Evolutionary conservation across 352 stramenopile genomes (phyloP), one percentile per base, ranked within the genome.

Genomic region (Aphanomyces euteiches): DNA sequence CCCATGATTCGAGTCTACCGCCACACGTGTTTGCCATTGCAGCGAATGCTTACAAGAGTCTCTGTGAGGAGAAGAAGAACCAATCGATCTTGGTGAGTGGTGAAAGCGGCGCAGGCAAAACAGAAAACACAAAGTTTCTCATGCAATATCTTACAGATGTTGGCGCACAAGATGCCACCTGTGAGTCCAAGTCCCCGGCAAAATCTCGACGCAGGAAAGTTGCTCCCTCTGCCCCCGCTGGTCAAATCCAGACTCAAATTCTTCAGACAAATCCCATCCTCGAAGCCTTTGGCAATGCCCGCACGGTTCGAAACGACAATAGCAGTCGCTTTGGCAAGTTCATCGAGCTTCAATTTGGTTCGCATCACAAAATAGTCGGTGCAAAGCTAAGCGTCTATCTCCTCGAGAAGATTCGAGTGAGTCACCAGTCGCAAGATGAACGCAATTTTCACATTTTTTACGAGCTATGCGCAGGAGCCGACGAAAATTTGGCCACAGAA

Each of bases 291-390:
- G 96, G 96, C 43, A 99, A 99, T 73, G 96, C 96, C 1, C 88
- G 95, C 69, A 99, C 96, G 3, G 92, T 98, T 39, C 80, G 95
- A 41, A 99, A 99, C 75, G 95, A 99, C 78, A 99, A 99, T 78
- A 96, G 80, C 13, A 95, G 80, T 79, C 87, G 95, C 53, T 98
- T 98, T 76, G 95, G 95, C 66, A 98, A 98, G 77, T 98, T 97
- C 70, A 97, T 98, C 77, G 94, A 97, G 63, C 90, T 98, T 73
- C 83, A 97, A 66, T 98, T 98, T 66, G 72, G 73, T 39, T 78
- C 79, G 45, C 61, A 73, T 3, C 50, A 65, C 48, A 70, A 80
- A 12, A 89, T 99, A 34, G 79, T 97, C 50, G 92, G 95, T 34
- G 92, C 93, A 19, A 93, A 96, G 73, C 96, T 98, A 53, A 85